These are phyloP conservation scores for Suhomyces chickasaworum DNA, from an alignment of 1,139 yeast genomes.

Conservation along the genomic window DNA sequence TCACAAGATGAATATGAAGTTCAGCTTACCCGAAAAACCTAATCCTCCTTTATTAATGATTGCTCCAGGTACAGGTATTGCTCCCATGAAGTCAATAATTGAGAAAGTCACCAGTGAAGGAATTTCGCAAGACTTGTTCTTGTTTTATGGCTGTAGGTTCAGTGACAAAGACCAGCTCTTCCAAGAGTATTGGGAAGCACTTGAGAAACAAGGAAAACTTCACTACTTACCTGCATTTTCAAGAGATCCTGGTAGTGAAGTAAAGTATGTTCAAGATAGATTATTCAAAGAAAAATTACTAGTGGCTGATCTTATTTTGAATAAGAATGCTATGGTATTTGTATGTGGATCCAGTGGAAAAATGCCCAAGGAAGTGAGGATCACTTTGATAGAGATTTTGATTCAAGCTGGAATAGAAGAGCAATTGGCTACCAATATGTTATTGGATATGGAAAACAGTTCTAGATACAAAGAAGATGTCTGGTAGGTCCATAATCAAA, in stretches of 20 bases:
- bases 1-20: conserved; percentile 48
- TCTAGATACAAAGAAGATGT: conserved; percentile 87
- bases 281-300: conserved; percentile 51
- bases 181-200: conserved; percentile 51
- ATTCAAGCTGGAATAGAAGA: conserved; percentile 44
- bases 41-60: conserved; percentile 65
- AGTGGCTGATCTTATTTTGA: conserved; percentile 54
- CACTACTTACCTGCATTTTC: conserved; percentile 24
- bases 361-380: conserved; percentile 90
- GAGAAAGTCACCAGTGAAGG: conserved; percentile 29
- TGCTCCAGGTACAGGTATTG: conserved; percentile 92
- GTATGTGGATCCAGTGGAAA: conserved; percentile 93
- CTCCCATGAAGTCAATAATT: conserved; percentile 78
- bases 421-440: conserved; percentile 51
- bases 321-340: conserved; percentile 62
- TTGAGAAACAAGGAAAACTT: conserved; percentile 30
- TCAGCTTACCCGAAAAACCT: conserved; percentile 21
- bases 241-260: conserved; percentile 35
- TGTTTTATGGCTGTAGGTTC: conserved; percentile 80
- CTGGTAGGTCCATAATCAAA: conserved; percentile 54
- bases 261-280: conserved; percentile 73
- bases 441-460: conserved; percentile 61
- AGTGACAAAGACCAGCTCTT: conserved; percentile 70
- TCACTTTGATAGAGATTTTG: conserved; percentile 68
- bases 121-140: conserved; percentile 32